Conservation (phyloP, 2,329 filamentous ascomycete genomes). For the Colletotrichum brevisporum region DNA sequence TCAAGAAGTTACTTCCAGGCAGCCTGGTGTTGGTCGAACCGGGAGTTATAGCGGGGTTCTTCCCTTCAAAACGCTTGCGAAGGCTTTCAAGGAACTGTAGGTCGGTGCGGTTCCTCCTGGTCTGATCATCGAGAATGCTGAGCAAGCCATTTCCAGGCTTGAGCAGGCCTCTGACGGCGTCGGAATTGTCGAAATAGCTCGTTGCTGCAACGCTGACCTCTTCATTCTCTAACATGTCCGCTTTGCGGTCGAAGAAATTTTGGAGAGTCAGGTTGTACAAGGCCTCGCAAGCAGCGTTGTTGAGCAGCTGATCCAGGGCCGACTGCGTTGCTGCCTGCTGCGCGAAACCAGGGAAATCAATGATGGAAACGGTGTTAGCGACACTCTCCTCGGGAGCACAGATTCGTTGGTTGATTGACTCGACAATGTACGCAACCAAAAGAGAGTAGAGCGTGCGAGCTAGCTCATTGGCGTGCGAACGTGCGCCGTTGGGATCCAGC, state of each 20-base stretch:
- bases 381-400: conserved; percentile 91
- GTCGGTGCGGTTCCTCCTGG: conserved; percentile 88
- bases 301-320: conserved; percentile 90
- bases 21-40: conserved; percentile 81
- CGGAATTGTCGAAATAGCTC: conserved; percentile 98
- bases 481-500: conserved; percentile 92
- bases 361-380: conserved; percentile 92
- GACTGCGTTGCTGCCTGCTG: conserved; percentile 88
- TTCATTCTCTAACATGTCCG: conserved; percentile 93
- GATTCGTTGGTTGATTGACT: conserved; percentile 89
- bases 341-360: conserved; percentile 96
- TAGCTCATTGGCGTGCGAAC: conserved; percentile 93
- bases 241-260: conserved; percentile 95
- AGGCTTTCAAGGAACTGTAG: conserved; percentile 91
- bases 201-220: conserved; percentile 92
- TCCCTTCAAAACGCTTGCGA: conserved; percentile 93
- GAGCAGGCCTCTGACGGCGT: conserved; percentile 90
- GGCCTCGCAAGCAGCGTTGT: conserved; percentile 92
- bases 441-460: conserved; percentile 94
- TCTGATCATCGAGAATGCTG: conserved; percentile 96
- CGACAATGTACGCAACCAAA: conserved; percentile 93
- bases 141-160: conserved; percentile 94
- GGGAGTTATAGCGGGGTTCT: conserved; percentile 90
- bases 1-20: conserved; percentile 90
- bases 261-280: conserved; percentile 95